Conservation (phyloP, 2,329 filamentous ascomycete species). For the Ceratocystis albifundus region DNA sequence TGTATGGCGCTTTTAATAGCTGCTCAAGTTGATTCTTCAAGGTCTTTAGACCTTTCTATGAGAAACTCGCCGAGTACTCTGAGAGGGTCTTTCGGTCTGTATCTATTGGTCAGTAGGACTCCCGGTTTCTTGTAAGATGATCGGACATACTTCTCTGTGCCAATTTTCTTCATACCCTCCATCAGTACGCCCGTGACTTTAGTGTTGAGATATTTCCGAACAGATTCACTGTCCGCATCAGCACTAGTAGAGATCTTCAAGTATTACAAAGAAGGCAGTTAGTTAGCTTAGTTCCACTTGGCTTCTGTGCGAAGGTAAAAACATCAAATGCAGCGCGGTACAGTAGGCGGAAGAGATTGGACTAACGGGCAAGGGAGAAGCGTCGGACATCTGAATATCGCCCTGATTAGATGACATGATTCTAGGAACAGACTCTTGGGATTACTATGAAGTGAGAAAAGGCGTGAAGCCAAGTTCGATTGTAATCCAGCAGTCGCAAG, state of each 20-base stretch:
- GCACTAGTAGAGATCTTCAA: constrained; percentile 41
- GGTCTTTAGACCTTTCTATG: constrained; percentile 53
- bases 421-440: neutral
- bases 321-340: neutral
- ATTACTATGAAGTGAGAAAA: neutral
- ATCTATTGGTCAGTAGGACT: neutral
- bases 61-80: constrained; percentile 59
- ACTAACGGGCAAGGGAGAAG: constrained; percentile 15
- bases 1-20: too few species aligned
- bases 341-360: neutral
- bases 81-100: constrained; percentile 54
- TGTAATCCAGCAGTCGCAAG: too few species aligned
- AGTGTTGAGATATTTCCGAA: constrained; percentile 58
- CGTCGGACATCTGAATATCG: constrained; percentile 21
- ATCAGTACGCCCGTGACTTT: constrained; percentile 57
- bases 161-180: constrained; percentile 63
- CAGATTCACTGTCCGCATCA: constrained; percentile 48
- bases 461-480: neutral
- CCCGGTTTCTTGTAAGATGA: neutral
- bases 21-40: constrained; percentile 36
- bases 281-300: constrained; percentile 8
- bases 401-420: constrained; percentile 15
- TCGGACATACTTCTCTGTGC: constrained; percentile 54
- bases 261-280: constrained; percentile 25
- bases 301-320: neutral